A percentile compares a stretch with the other conserved stretches of the same genome.
These are phyloP conservation scores for Pisolithus tinctorius DNA, from an alignment of 768 basidiomycete species.

Conservation along the genomic window DNA sequence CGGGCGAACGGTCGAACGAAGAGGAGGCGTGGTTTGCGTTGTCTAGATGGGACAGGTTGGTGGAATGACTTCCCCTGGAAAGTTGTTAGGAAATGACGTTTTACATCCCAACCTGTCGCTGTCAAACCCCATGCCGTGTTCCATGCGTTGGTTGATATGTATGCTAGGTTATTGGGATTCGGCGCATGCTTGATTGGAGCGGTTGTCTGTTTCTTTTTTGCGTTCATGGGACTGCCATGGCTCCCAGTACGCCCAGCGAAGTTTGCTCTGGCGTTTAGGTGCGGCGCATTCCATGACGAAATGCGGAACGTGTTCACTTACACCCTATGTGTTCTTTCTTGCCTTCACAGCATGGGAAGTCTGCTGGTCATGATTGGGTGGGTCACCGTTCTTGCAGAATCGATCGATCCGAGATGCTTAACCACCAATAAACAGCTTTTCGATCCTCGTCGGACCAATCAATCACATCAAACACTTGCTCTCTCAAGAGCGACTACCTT, in stretches of 20 bases:
- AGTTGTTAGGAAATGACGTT: too few relatives aligned
- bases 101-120: not conserved
- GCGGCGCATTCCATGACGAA: not conserved
- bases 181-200: conserved; percentile 85
- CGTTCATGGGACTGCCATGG: conserved; percentile 73
- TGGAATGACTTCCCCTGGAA: not conserved
- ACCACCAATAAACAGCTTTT: conserved; percentile 44
- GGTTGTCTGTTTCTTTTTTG: conserved; percentile 87
- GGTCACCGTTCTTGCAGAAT: conserved; percentile 16
- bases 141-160: not conserved
- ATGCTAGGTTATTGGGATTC: conserved; percentile 77
- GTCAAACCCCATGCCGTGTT: not conserved
- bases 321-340: not conserved
- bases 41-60: conserved; percentile 88
- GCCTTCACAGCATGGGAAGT: conserved; percentile 62
- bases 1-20: conserved; percentile 78
- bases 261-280: conserved; percentile 88
- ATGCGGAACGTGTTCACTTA: not conserved
- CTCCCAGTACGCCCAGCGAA: conserved; percentile 75
- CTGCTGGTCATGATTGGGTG: conserved; percentile 95
- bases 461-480: conserved; percentile 87
- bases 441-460: conserved; percentile 82
- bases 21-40: conserved; percentile 94
- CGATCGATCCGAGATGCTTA: not conserved
- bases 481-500: conserved; percentile 78